Percentiles rank a stretch among this genome's conserved stretches.
phyloP scores from a whole-genome alignment of 306 rosid genomes.

The Amphicarpaea edgeworthii region DNA sequence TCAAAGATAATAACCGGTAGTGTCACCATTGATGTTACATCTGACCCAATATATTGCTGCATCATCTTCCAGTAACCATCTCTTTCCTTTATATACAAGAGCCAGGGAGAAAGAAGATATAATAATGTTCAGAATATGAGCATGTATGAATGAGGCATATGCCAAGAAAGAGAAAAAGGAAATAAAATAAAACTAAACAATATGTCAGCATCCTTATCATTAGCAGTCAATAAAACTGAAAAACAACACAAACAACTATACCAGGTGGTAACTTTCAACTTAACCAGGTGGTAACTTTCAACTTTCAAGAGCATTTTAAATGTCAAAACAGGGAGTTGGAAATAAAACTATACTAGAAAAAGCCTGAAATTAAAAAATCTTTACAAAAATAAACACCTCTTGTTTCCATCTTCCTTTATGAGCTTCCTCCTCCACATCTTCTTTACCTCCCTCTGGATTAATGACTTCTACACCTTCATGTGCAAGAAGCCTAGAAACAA shows the following conservation, averaged over 20 bases:
- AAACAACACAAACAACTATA: slow-evolving; percentile 10
- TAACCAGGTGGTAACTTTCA: background rate
- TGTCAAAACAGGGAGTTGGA: slow-evolving; percentile 12
- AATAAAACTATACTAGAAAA: slow-evolving; percentile 3
- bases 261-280: background rate
- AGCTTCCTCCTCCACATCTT: slow-evolving; percentile 90
- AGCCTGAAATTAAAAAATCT: background rate
- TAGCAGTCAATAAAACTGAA: slow-evolving; percentile 12
- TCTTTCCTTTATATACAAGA: slow-evolving; percentile 65
- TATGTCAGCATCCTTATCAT: background rate
- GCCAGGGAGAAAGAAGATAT: slow-evolving; percentile 7
- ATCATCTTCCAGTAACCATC: slow-evolving; percentile 98
- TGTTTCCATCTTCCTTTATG: slow-evolving; percentile 93
- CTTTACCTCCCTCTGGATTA: slow-evolving; percentile 96
- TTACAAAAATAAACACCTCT: slow-evolving; percentile 59
- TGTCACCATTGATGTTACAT: slow-evolving; percentile 88
- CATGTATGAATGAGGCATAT: slow-evolving; percentile 7
- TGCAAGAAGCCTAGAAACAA: slow-evolving; percentile 70
- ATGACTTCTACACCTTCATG: slow-evolving; percentile 92
- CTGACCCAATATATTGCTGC: slow-evolving; percentile 88
- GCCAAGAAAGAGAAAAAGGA: slow-evolving; percentile 10
- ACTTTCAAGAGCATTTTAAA: slow-evolving; percentile 17
- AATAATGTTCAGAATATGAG: slow-evolving; percentile 34
- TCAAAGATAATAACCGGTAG: slow-evolving; percentile 91
- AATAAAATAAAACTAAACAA: background rate